Percentiles rank a stretch among this genome's conserved stretches.
phyloP scores from a whole-genome alignment of 2,329 filamentous ascomycete species.

The Pseudogymnoascus sp. region DNA sequence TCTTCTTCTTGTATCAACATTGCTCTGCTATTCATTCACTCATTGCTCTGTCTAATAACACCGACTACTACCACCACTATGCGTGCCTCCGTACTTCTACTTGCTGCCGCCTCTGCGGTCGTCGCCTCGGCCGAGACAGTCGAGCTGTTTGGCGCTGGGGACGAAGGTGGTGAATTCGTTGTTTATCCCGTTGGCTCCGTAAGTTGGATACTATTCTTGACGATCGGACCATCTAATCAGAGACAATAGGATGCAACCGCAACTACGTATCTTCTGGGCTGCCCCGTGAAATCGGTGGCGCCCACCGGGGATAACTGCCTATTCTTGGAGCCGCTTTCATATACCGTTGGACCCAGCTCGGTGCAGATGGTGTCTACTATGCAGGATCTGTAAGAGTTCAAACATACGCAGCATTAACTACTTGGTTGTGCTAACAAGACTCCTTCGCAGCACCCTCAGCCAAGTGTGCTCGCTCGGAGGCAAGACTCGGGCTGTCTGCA shows the following conservation, averaged over 20 bases:
- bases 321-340: neutral
- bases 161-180: neutral
- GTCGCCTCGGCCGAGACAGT: neutral
- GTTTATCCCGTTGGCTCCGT: neutral
- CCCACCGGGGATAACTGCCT: neutral
- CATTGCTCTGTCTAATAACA: neutral
- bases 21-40: neutral
- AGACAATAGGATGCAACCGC: neutral
- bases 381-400: neutral
- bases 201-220: neutral
- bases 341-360: neutral
- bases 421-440: neutral
- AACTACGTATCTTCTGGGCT: neutral
- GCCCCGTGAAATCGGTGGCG: neutral
- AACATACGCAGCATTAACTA: neutral
- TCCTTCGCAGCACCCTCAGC: neutral
- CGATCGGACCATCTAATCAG: neutral
- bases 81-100: slow-evolving; percentile 1
- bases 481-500: neutral
- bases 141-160: neutral
- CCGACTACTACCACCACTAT: neutral
- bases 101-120: neutral
- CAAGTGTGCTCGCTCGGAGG: neutral
- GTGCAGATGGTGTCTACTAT: neutral
- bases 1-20: neutral